Base-by-base conservation (phyloP, 2,329 filamentous ascomycete species). In the Xylaria sp. region DNA sequence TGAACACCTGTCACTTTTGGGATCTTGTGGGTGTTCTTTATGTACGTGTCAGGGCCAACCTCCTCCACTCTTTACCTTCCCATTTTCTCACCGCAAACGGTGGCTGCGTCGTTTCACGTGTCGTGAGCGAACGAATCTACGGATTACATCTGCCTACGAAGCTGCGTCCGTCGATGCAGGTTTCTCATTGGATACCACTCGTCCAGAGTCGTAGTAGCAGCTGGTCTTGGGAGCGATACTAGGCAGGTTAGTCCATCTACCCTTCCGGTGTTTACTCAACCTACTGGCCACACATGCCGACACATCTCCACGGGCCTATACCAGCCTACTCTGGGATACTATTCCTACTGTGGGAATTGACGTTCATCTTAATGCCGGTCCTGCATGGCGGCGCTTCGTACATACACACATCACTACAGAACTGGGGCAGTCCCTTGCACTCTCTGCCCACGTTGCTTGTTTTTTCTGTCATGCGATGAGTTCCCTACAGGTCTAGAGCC, bases 61-160 rank as follows among this genome's bases (percentile, higher is more conserved):
- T 62, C 57, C 56, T 37, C 19, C 8, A 19, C n/a, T 52, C 19
- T 34, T 23, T 58, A 48, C 37, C 19, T 55, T 51, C 52, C 59
- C 16, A 19, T n/a, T 50, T 16, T 9, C 44, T 18, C 54, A 53
- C 62, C 59, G 57, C 62, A 63, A 52, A 63, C 62, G 59, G 54
- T 57, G 54, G 54, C 57, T 62, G 59, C 44, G 53, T n/a, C 39
- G 55, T 37, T 44, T 48, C 18, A 49, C 58, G 37, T 42, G 37
- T 42, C 37, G 37, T 42, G 37, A 42, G 37, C 11, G 37, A 30
- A 5, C 37, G 37, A 42, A 42, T 42, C 37, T 10, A 42, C 37
- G 37, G 11, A 42, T 9, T 42, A 42, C 37, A 42, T 42, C 11
- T 42, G 37, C 37, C 8, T 42, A 9, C 16, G 16, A 16, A 16